Percentiles rank a stretch among this genome's conserved stretches.
phyloP scores from a whole-genome alignment of 805 yeast genomes.

The Pichia cephalocereana region DNA sequence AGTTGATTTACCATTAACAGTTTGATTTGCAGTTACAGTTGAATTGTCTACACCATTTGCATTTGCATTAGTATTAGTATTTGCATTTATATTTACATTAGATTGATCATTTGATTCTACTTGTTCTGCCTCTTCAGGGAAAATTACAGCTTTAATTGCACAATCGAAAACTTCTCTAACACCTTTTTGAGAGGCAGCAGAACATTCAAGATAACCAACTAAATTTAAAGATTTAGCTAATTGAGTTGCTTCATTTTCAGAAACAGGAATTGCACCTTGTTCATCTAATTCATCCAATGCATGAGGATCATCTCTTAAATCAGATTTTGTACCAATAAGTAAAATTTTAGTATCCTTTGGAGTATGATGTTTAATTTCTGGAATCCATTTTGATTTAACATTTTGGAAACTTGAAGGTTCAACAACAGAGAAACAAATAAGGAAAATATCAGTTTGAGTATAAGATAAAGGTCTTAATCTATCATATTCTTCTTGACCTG shows the following conservation, averaged over 20 bases:
- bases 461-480: constrained; percentile 81
- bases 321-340: constrained; percentile 83
- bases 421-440: constrained; percentile 78
- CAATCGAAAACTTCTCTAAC: constrained; percentile 77
- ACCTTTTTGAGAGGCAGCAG: constrained; percentile 84
- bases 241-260: constrained; percentile 50
- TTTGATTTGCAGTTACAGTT: neutral
- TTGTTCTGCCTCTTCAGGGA: constrained; percentile 33
- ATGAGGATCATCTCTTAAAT: constrained; percentile 74
- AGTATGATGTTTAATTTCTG: constrained; percentile 80
- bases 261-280: constrained; percentile 52
- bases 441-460: constrained; percentile 85
- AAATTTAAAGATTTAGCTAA: constrained; percentile 68
- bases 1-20: neutral
- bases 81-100: neutral
- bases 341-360: constrained; percentile 60
- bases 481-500: constrained; percentile 91
- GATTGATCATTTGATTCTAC: neutral
- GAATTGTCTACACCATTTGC: neutral
- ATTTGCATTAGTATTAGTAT: neutral
- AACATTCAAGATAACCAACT: constrained; percentile 72
- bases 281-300: constrained; percentile 60
- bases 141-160: constrained; percentile 64
- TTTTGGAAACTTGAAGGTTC: constrained; percentile 75
- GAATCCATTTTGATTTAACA: constrained; percentile 75